phyloP scores from a whole-genome alignment of 495 filamentous ascomycete genomes.

The Trichoderma orchidacearum region DNA sequence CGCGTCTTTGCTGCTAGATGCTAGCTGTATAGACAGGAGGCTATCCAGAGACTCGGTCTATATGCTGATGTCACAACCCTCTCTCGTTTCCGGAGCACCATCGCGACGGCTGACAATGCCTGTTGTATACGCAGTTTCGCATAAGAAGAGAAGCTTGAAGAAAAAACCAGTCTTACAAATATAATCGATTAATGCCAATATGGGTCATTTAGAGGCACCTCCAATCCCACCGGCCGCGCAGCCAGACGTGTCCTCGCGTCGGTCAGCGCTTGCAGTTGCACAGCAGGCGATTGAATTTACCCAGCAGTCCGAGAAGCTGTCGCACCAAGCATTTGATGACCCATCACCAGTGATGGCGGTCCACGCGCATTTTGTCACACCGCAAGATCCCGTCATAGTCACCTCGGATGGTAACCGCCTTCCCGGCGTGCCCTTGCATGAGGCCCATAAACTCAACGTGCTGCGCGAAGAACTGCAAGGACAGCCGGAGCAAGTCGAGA shows the following conservation, averaged over 20 bases:
- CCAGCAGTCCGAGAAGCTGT: constrained; percentile 48
- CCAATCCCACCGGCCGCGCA: not conserved
- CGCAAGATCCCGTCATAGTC: constrained; percentile 55
- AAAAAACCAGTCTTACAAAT: not conserved
- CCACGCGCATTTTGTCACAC: constrained; percentile 52
- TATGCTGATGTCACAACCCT: not conserved
- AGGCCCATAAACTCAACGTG: constrained; percentile 53
- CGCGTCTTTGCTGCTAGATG: too few relatives aligned
- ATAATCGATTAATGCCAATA: not conserved
- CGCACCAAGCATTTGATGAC: constrained; percentile 20
- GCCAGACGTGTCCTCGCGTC: not conserved
- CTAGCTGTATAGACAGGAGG: not conserved
- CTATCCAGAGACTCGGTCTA: not conserved
- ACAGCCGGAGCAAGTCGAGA: constrained; percentile 5
- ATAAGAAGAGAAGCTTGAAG: not conserved
- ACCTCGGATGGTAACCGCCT: constrained; percentile 50
- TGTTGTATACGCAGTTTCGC: not conserved
- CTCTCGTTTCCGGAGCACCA: not conserved
- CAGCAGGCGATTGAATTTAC: constrained; percentile 24
- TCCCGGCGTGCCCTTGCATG: constrained; percentile 48
- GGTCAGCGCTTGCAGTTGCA: not conserved
- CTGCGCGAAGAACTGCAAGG: constrained; percentile 38
- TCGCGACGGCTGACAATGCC: not conserved
- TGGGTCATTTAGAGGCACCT: not conserved
- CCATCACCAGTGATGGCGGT: constrained; percentile 34